Evolutionary conservation across 169 alveolate genomes (phyloP), one percentile per base, ranked within the genome.

Genomic region (Neospora caninum): DNA sequence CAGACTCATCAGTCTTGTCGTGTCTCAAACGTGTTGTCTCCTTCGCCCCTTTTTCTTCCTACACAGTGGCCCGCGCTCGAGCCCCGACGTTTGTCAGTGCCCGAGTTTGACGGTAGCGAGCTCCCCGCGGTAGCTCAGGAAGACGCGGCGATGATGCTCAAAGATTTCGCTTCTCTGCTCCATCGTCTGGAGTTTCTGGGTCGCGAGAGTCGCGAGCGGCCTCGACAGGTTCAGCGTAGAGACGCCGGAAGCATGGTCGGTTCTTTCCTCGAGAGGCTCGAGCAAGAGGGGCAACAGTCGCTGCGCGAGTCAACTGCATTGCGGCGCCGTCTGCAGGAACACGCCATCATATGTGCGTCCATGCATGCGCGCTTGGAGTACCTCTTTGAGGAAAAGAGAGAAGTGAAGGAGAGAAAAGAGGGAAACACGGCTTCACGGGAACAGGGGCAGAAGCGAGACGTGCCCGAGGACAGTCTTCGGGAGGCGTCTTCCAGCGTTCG

Each of bases 131-230:
- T 82, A 2, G 89, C 89, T 36, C 69, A 7, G 6, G 89, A 82
- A 31, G 89, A 82, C 38, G 89, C 89, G 36, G 89, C 89, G 29
- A 49, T 31, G 89, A 82, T 82, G 89, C 89, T 82, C 67, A 38
- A 29, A 34, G 89, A 82, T 0, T 82, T 82, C 67, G 89, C 89
- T 2, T 2, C 64, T 82, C 64, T 82, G 58, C 64, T 82, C 36
- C 64, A 36, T 2, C 89, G 89, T 4, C 67, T 82, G 53, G 89
- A 82, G 38, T 20, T 0, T 36, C 29, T 38, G 25, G 89, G 89
- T 64, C 64, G 41, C 25, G 43, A 73, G 43, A 13, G 18, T 1
- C 84, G 16, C 45, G 43, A 22, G 84, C 84, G n/a, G 34, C 34
- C 73, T 43, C 39, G 45, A n/a, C 86, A n/a, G 86, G 31, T 2